These are phyloP conservation scores for Postia placenta DNA, from an alignment of 768 basidiomycete genomes.

Conservation along the genomic window DNA sequence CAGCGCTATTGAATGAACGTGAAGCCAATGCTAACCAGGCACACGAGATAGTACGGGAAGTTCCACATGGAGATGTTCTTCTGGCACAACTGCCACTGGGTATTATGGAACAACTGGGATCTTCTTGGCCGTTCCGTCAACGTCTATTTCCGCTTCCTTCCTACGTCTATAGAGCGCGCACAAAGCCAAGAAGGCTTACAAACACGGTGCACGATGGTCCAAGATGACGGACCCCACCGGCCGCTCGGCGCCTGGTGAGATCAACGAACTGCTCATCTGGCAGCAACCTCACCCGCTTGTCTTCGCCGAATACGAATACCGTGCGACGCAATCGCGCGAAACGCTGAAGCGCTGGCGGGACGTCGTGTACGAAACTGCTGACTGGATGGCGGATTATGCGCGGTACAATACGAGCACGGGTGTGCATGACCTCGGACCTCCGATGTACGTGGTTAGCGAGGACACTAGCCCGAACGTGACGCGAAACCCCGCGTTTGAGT, in stretches of 20 bases:
- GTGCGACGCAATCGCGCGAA: slow-evolving; percentile 29
- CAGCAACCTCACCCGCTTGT: slow-evolving; percentile 55
- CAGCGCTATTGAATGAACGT: too few relatives aligned
- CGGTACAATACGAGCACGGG: slow-evolving; percentile 43
- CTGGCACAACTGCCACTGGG: slow-evolving; percentile 57
- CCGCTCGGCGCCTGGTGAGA: slow-evolving; percentile 51
- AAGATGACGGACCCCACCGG: slow-evolving; percentile 61
- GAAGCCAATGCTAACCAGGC: too few relatives aligned
- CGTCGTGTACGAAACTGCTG: slow-evolving; percentile 46
- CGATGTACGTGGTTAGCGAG: slow-evolving; percentile 51
- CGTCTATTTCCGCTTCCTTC: slow-evolving; percentile 44
- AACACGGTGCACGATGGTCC: slow-evolving; percentile 52
- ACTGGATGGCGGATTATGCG: slow-evolving; percentile 56
- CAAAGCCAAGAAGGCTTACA: slow-evolving; percentile 48
- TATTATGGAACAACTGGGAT: slow-evolving; percentile 56
- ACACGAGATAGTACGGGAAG: slow-evolving; percentile 33
- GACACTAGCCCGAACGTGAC: slow-evolving; percentile 51
- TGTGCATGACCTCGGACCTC: slow-evolving; percentile 52
- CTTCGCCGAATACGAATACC: slow-evolving; percentile 54
- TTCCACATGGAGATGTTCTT: slow-evolving; percentile 60
- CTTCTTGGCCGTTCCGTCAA: slow-evolving; percentile 38
- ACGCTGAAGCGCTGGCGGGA: slow-evolving; percentile 45
- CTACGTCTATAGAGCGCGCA: slow-evolving; percentile 38
- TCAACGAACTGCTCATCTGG: slow-evolving; percentile 61
- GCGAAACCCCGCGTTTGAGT: slow-evolving; percentile 50